Base-by-base conservation (phyloP, 495 filamentous ascomycete species). In the Xylaria grammica region DNA sequence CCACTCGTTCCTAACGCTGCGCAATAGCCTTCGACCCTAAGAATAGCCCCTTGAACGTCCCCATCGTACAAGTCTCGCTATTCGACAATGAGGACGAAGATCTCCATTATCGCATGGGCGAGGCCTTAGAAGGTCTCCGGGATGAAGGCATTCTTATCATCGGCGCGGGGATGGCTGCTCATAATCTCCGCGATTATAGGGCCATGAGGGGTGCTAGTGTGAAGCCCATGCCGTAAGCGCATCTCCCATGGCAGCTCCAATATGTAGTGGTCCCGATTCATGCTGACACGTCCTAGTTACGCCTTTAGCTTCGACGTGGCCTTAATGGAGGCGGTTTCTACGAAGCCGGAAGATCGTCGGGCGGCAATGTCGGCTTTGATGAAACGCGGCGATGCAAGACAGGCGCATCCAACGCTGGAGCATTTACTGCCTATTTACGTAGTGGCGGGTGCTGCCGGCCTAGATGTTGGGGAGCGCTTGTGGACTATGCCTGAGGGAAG, bases 21-120 rank as follows among this genome's bases (percentile, higher is more conserved):
- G 34, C 34, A 36, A 29, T 5, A 46, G 72, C 66, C n/a, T 91
- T 91, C 73, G 76, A 86, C 54, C 86, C 86, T 0, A 38, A 88
- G n/a, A 75, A 78, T 36, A 91, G 91, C 70, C 87, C 88, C 3
- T 70, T 91, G 17, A 84, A 85, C 50, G 82, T 89, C 17, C 89
- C 89, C 0, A 75, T 92, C 19, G 87, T 91, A 19, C 89, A 91
- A 71, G 86, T 91, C 22, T 90, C 87, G 4, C 81, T 92, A 30
- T 90, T 86, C 73, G 72, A 79, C 22, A 81, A 75, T 10, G 87
- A 91, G 67, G 83, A 90, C 62, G 78, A 86, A 11, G 75, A 81
- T 36, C 79, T 84, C 68, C 89, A 91, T 71, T 87, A 87, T 69
- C 76, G 77, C 1, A 78, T 91, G 15, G 89, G 90, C 8, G 77